Percentiles rank a stretch among this genome's conserved stretches.
Conservation (phyloP, 1,284 basidiomycete genomes). For the Sanguinoderma infundibulare region DNA sequence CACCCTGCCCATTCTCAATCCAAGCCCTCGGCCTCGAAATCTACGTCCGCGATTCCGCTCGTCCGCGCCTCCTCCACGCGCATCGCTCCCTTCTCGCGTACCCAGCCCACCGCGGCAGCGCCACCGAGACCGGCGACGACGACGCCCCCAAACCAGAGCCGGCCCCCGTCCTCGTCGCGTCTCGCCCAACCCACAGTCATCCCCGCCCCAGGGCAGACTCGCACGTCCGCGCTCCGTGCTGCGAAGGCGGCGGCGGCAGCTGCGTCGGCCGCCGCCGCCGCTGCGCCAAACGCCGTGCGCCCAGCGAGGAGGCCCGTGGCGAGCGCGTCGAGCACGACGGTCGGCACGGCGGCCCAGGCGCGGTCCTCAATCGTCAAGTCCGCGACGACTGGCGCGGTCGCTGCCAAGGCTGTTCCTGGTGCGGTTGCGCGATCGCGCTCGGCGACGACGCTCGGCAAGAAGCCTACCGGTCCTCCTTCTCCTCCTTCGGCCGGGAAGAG, state of each 20-base stretch:
- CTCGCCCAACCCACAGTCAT: background rate
- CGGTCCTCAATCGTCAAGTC: no score
- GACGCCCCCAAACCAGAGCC: background rate
- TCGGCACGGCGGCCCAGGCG: background rate
- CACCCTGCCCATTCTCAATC: background rate
- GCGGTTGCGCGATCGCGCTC: no score
- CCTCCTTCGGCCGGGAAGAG: no score
- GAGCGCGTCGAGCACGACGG: background rate
- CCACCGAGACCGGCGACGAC: constrained; percentile 7
- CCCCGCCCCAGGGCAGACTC: constrained; percentile 16
- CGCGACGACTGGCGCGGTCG: no score
- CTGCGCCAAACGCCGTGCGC: constrained; percentile 9
- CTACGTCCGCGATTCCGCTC: background rate
- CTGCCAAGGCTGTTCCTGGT: no score
- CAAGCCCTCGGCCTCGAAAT: background rate
- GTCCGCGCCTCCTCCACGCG: background rate
- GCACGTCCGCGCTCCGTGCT: constrained; percentile 22
- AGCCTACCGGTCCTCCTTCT: no score
- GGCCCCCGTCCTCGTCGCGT: constrained; percentile 3
- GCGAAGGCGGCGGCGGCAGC: constrained; percentile 21
- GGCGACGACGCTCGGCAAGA: no score
- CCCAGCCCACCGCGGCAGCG: background rate
- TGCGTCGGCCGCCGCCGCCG: constrained; percentile 7
- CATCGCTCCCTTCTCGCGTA: background rate
- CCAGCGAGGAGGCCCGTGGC: constrained; percentile 5